Conservation (phyloP, 2,329 filamentous ascomycete species). For the Coniochaeta sp. region DNA sequence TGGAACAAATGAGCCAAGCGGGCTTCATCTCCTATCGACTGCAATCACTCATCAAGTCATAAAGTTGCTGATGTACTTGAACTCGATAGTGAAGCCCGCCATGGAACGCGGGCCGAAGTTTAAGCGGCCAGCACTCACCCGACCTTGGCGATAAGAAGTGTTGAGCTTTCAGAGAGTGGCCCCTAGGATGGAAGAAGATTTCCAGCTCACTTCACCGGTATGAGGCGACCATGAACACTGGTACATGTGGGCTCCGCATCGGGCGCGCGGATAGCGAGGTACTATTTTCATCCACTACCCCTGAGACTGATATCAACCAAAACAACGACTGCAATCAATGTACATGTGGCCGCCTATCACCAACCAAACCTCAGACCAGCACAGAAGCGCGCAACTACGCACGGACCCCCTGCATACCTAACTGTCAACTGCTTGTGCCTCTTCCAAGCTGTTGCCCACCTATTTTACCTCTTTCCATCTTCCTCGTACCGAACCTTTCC, state of each 20-base stretch:
- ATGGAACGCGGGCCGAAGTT: not conserved
- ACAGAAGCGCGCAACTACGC: not conserved
- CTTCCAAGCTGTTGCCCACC: not conserved
- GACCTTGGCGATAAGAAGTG: not conserved
- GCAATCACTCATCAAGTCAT: not conserved
- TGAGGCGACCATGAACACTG: not conserved
- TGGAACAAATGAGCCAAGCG: not conserved
- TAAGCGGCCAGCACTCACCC: not conserved
- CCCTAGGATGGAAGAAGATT: not conserved
- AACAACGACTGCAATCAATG: not conserved
- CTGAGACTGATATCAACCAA: not conserved
- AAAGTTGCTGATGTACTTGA: not conserved
- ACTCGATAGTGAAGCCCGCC: not conserved
- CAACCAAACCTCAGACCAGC: not conserved
- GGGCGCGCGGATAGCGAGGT: not conserved
- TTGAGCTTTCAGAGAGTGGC: not conserved
- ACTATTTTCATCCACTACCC: not conserved
- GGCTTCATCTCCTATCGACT: not conserved
- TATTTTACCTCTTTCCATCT: not conserved
- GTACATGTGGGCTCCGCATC: not conserved
- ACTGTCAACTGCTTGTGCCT: not conserved
- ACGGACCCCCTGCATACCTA: not conserved
- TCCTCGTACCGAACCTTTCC: not conserved
- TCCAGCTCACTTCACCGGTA: not conserved
- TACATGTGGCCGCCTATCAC: not conserved